Evolutionary conservation across 495 filamentous ascomycete species (phyloP), one percentile per base, ranked within the genome.

Genomic region (Symbiotaphrina buchneri): DNA sequence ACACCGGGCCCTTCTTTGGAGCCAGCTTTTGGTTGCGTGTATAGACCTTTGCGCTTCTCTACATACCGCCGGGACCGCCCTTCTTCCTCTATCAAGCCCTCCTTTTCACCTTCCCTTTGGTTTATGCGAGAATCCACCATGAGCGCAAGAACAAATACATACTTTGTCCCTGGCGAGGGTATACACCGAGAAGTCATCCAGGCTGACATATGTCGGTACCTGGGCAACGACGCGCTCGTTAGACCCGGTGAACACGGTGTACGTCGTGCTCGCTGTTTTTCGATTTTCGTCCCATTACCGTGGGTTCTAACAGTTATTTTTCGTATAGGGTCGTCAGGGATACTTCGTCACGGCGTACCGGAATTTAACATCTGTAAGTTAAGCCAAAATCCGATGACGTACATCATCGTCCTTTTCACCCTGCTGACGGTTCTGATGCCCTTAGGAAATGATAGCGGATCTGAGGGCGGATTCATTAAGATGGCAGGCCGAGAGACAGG

Each of bases 121-220:
- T n/a, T n/a, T n/a, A n/a, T n/a, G n/a, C n/a, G n/a, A n/a, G n/a
- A n/a, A n/a, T n/a, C n/a, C 22, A 39, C 21, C 3, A 39, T 37
- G 36, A 18, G 22, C 10, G 11, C 6, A 2, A 10, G 33, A 21
- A 36, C 16, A 47, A 79, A 81, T 52, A 72, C 79, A 56, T 85
- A 81, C 49, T 92, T 90, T 50, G 69, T 85, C 33, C 74, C 74
- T 16, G 78, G 77, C 40, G 77, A 87, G 41, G 81, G 82, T 44
- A 93, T 93, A 51, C 75, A 78, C 52, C 68, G 83, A 38, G 79
- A 93, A 51, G 83, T 93, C 45, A 87, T 93, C 53, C 79, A 81
- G 46, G 76, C 82, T 47, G 82, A 93, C 55, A 85, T 93, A 37
- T 90, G 82, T 59, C 74, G 81, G 49, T 92, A 87, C 47, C 68